Percentiles rank a stretch among this genome's conserved stretches.
These are phyloP conservation scores for Suhomyces ambrosiae DNA, from an alignment of 1,139 yeast genomes.

Conservation along the genomic window DNA sequence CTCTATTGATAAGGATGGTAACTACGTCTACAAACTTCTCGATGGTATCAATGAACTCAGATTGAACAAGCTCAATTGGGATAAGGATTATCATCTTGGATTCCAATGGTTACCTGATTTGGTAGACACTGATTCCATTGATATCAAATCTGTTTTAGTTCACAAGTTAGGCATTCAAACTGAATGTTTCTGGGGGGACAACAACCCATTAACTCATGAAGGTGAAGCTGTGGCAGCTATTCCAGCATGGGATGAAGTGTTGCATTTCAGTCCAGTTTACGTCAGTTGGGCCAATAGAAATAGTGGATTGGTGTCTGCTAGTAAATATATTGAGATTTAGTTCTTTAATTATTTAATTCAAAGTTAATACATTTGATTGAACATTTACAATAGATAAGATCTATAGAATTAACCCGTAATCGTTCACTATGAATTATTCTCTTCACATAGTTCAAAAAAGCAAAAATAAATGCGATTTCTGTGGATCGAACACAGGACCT, in stretches of 20 bases:
- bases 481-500: slow-evolving; percentile 63
- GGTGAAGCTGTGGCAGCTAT: slow-evolving; percentile 45
- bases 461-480: slow-evolving; percentile 19
- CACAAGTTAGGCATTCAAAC: slow-evolving; percentile 55
- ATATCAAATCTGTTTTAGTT: slow-evolving; percentile 29
- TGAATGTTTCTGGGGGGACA: slow-evolving; percentile 76
- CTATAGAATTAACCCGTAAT: not conserved
- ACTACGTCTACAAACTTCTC: slow-evolving; percentile 52
- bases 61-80: slow-evolving; percentile 67
- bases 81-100: slow-evolving; percentile 58
- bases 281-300: slow-evolving; percentile 66
- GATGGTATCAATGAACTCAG: slow-evolving; percentile 65
- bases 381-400: not conserved
- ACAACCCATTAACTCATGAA: slow-evolving; percentile 21
- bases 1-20: slow-evolving; percentile 52
- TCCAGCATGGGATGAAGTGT: slow-evolving; percentile 70
- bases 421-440: too few species aligned
- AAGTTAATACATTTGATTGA: not conserved
- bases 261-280: slow-evolving; percentile 64
- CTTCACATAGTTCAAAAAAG: too few species aligned
- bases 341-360: not conserved
- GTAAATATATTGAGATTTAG: slow-evolving; percentile 46
- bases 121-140: slow-evolving; percentile 44
- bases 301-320: slow-evolving; percentile 65
- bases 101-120: slow-evolving; percentile 79